Evolutionary conservation across 2,329 filamentous ascomycete species (phyloP), one percentile per base, ranked within the genome.

Genomic region (Bisporella sp.): DNA sequence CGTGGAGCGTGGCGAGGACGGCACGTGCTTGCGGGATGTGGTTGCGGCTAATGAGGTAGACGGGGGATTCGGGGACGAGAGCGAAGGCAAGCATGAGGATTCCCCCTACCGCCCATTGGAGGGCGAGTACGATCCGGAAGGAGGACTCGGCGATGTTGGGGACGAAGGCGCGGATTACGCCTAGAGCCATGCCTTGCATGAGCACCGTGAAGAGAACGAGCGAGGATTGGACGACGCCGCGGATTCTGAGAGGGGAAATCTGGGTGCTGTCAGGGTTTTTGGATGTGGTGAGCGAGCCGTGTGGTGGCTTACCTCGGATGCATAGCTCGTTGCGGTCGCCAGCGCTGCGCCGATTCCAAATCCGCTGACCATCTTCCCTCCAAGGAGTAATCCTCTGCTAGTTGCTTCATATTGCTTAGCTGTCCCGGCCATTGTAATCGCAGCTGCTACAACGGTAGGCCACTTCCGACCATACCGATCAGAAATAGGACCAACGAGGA

Each of bases 341-440:
- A 58, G 46, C 12, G 54, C 41, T 30, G 44, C 48, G 8, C 54
- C 56, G n/a, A 58, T 50, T 2, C 52, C 56, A 47, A 58, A 46
- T 31, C 56, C 52, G 43, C 54, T 58, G 29, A 58, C 45, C 50
- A 58, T 58, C 37, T 58, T 58, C 4, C 56, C 56, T 6, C 30
- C 54, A 1, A 58, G 44, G 4, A 58, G 44, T 12, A 52, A 39
- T 7, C 49, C 56, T 43, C 54, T 43, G 28, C 48, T 50, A 11
- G 44, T 51, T 5, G 52, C 51, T 21, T 33, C 47, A 47, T 50
- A 56, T 40, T 58, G 56, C 8, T 56, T 40, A 21, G 40, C 52
- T 30, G 53, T 49, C 21, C 56, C 56, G 30, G 47, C 50, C 12
- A 56, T 39, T 6, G 52, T 52, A 4, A 58, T 30, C 29, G 45